phyloP scores from a whole-genome alignment of 345 rosid species.

The Rubroshorea leprosula region DNA sequence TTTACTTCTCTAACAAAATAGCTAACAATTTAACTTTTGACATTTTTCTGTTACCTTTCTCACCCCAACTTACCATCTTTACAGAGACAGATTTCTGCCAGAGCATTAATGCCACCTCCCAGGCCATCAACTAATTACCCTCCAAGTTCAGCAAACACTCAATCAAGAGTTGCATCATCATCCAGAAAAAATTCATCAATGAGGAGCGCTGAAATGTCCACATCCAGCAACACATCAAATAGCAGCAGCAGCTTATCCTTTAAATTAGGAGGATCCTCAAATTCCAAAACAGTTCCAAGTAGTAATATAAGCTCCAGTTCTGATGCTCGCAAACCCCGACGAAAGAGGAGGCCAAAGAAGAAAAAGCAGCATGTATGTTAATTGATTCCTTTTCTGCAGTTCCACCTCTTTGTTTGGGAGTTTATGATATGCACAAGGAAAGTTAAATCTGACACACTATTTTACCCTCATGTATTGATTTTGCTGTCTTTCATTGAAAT shows the following conservation, averaged over 20 bases:
- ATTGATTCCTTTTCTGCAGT: neutral
- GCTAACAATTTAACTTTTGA: neutral
- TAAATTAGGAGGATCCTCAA: slow-evolving; percentile 39
- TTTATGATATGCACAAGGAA: too few species aligned
- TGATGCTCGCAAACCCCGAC: slow-evolving; percentile 84
- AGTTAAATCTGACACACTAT: too few species aligned
- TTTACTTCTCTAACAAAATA: slow-evolving; percentile 1
- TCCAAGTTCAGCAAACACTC: slow-evolving; percentile 27
- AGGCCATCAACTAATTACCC: slow-evolving; percentile 46
- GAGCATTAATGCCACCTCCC: slow-evolving; percentile 95
- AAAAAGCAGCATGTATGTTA: slow-evolving; percentile 52
- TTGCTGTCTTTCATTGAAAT: too few species aligned
- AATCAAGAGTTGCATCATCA: slow-evolving; percentile 65
- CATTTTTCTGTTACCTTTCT: slow-evolving; percentile 2
- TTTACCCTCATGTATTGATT: too few species aligned
- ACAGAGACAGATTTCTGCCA: slow-evolving; percentile 67
- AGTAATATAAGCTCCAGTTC: slow-evolving; percentile 93
- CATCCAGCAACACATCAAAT: slow-evolving; percentile 52
- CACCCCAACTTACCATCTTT: slow-evolving; percentile 12
- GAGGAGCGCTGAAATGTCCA: slow-evolving; percentile 49
- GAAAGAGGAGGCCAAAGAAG: slow-evolving; percentile 96
- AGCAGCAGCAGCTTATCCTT: slow-evolving; percentile 54
- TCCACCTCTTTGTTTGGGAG: too few species aligned
- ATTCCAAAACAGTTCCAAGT: slow-evolving; percentile 60
- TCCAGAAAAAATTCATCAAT: slow-evolving; percentile 44